A percentile compares a stretch with the other conserved stretches of the same genome.
These are phyloP conservation scores for Mycena capillaripes DNA, from an alignment of 768 basidiomycete species.

Conservation along the genomic window DNA sequence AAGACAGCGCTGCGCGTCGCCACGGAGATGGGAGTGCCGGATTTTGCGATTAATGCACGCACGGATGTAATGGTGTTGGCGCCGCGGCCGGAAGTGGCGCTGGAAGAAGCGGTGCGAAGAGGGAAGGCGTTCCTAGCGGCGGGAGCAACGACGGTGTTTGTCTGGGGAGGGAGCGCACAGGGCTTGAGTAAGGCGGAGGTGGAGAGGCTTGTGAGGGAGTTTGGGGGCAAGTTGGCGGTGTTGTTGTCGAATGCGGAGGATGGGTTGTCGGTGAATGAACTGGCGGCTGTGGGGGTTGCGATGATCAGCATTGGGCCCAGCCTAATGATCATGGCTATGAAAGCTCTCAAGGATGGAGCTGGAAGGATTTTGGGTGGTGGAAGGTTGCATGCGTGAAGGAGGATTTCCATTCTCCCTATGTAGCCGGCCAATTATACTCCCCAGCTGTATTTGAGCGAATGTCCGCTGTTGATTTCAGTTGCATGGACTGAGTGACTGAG, in stretches of 20 bases:
- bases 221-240: not conserved
- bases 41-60: not conserved
- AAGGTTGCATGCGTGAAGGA: not conserved
- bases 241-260: not conserved
- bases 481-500: too few species aligned
- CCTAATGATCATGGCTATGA: not conserved
- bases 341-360: not conserved
- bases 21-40: conserved; percentile 6
- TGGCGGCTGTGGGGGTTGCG: not conserved
- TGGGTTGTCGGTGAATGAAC: not conserved
- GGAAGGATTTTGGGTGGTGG: not conserved
- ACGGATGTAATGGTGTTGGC: not conserved
- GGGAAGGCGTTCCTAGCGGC: not conserved
- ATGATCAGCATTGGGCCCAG: not conserved
- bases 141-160: conserved; percentile 7
- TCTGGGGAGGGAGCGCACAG: not conserved
- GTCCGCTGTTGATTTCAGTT: too few species aligned
- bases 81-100: not conserved
- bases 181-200: not conserved
- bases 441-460: too few species aligned
- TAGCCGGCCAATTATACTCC: too few species aligned
- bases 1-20: not conserved
- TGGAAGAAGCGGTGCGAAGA: not conserved
- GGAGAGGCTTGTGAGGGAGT: not conserved
- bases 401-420: too few species aligned